Base-by-base conservation (phyloP, 352 stramenopile genomes). In the Phytophthora constricta region DNA sequence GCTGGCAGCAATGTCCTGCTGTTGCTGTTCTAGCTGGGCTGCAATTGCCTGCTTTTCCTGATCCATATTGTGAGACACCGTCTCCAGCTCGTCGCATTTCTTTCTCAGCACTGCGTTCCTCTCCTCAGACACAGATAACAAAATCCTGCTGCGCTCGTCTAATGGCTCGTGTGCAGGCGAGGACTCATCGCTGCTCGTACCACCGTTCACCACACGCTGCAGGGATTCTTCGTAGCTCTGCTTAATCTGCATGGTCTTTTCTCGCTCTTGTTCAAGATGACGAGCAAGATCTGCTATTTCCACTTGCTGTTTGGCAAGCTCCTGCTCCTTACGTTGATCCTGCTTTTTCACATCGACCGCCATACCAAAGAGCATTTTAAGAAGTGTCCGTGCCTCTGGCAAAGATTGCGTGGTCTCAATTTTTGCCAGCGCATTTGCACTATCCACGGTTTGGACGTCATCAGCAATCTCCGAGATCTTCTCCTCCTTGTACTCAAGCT, bases 401-500 rank as follows among this genome's bases (percentile, higher is more conserved):
- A 96, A 80, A 0, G 89, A 96, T 58, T 94, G 82, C 14, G 89
- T 92, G 37, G 66, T 92, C 37, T 92, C 85, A 45, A 96, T 94
- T 63, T 93, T 92, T 9, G 84, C 80, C 25, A 92, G 64, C n/a
- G 84, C 71, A 20, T 76, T 68, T 14, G 76, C 74, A 25, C 48
- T 68, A 43, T 92, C 86, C 8, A 77, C 56, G 37, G 63, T 51
- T 10, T 71, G 74, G 2, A 72, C 78, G 61, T 86, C 79, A n/a
- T 84, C 77, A 3, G 82, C 68, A 31, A 95, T 93, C 42, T 94
- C 87, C 1, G 86, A 93, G 17, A 96, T 94, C 47, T 91, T 91
- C 47, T 96, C 89, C 71, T 96, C 86, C 66, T 96, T 96, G 72
- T 95, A 96, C 62, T 96, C 87, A 16, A 96, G 65, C 51, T 95